phyloP scores from a whole-genome alignment of 148 eudicot species.

The Rhododendron molle region DNA sequence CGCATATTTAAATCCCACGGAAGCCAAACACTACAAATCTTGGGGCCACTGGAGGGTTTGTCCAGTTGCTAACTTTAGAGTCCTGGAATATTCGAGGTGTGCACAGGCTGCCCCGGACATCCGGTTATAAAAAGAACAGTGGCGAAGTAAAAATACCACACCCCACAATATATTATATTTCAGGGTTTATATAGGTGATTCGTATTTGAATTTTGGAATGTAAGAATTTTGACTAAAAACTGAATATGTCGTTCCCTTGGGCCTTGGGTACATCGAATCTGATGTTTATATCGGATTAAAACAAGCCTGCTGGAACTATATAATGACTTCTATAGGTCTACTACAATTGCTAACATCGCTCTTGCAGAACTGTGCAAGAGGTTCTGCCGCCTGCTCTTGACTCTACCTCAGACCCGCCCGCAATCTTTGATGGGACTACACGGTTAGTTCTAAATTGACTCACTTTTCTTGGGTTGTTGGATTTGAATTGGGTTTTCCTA shows the following conservation, averaged over 20 bases:
- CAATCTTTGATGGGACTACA: constrained; percentile 67
- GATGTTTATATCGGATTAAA: neutral
- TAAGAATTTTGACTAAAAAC: neutral
- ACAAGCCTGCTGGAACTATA: neutral
- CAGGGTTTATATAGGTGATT: neutral
- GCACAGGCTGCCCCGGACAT: too few species aligned
- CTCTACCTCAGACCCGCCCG: constrained; percentile 68
- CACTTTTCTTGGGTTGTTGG: neutral
- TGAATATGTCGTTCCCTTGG: neutral
- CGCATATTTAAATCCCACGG: too few species aligned
- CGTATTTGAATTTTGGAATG: neutral
- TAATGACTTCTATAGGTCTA: neutral
- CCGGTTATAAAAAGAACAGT: too few species aligned
- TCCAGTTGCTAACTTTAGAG: too few species aligned
- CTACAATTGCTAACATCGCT: neutral
- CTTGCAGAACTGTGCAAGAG: constrained; percentile 36
- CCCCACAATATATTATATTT: neutral
- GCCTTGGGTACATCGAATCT: neutral
- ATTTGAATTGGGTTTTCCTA: neutral
- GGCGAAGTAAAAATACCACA: too few species aligned
- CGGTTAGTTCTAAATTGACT: constrained; percentile 32
- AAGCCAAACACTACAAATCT: too few species aligned
- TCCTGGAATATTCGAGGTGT: too few species aligned
- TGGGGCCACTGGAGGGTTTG: too few species aligned
- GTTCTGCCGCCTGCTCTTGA: constrained; percentile 55